Conservation (phyloP, 257 asterid species). For the Gentiana straminea region DNA sequence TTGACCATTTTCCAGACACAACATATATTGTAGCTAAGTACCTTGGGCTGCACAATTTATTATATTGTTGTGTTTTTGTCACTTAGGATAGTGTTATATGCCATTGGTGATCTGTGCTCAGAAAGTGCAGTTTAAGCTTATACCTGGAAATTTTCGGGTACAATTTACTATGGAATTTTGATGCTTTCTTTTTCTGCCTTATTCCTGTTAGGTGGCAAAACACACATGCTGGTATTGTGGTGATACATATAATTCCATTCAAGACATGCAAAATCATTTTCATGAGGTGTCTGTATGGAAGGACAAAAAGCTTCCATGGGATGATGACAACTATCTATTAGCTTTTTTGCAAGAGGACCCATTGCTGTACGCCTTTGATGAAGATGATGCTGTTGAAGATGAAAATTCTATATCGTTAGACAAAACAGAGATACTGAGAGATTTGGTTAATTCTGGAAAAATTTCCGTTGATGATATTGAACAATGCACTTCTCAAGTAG, state of each 20-base stretch:
- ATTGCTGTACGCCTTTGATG: slow-evolving; percentile 62
- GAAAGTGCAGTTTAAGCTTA: too few species aligned
- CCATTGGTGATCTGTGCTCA: too few species aligned
- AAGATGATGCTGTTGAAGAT: slow-evolving; percentile 51
- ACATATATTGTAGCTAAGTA: too few species aligned
- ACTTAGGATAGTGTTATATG: too few species aligned
- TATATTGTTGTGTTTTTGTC: too few species aligned
- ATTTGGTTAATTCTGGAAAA: slow-evolving; percentile 36
- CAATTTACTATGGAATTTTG: slow-evolving; percentile 5
- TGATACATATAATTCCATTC: slow-evolving; percentile 25
- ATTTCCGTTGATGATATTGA: slow-evolving; percentile 32
- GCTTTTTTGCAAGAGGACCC: slow-evolving; percentile 82
- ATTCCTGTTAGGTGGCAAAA: slow-evolving; percentile 43
- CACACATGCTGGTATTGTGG: slow-evolving; percentile 71
- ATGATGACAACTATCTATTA: slow-evolving; percentile 54
- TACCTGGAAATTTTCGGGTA: not conserved
- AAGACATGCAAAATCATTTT: slow-evolving; percentile 47
- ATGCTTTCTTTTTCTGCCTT: not conserved
- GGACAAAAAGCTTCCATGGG: slow-evolving; percentile 48
- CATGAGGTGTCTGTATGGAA: slow-evolving; percentile 27
- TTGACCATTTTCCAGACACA: too few species aligned
- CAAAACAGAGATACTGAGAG: slow-evolving; percentile 29
- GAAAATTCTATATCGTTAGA: slow-evolving; percentile 28
- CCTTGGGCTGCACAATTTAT: too few species aligned
- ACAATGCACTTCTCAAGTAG: slow-evolving; percentile 13